These are phyloP conservation scores for Pezicula carpinea DNA, from an alignment of 2,329 filamentous ascomycete genomes.

Conservation along the genomic window DNA sequence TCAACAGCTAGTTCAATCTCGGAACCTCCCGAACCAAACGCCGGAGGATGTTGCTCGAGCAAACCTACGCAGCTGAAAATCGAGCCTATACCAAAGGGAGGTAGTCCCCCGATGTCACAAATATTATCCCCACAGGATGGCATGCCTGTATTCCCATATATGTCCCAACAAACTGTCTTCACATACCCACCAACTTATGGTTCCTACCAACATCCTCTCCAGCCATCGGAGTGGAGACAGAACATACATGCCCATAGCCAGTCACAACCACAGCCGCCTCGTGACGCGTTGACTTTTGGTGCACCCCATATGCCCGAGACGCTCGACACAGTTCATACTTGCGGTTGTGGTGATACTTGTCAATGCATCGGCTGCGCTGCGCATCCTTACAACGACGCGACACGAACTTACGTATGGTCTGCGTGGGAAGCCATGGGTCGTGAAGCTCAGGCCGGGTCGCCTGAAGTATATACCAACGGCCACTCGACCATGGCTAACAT, in stretches of 20 bases:
- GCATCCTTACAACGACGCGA: constrained; percentile 64
- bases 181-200: constrained; percentile 51
- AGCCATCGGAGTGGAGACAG: constrained; percentile 49
- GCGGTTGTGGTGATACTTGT: constrained; percentile 61
- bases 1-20: constrained; percentile 19
- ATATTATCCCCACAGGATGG: constrained; percentile 18
- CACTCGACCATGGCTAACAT: constrained; percentile 5
- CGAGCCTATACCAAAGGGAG: constrained; percentile 10
- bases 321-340: constrained; percentile 37
- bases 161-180: constrained; percentile 41
- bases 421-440: constrained; percentile 30
- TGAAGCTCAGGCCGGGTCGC: constrained; percentile 7
- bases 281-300: constrained; percentile 16
- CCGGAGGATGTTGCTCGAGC: constrained; percentile 34
- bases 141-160: constrained; percentile 20
- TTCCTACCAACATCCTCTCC: constrained; percentile 49
- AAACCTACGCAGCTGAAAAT: constrained; percentile 18
- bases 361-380: constrained; percentile 64
- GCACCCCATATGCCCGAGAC: constrained; percentile 32
- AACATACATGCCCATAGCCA: constrained; percentile 36
- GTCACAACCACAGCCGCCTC: constrained; percentile 28
- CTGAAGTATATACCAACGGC: constrained; percentile 15
- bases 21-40: constrained; percentile 14
- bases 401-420: constrained; percentile 47
- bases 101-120: constrained; percentile 20